Evolutionary conservation across 805 yeast genomes (phyloP), one percentile per base, ranked within the genome.

Genomic region (Starmerella apicola): DNA sequence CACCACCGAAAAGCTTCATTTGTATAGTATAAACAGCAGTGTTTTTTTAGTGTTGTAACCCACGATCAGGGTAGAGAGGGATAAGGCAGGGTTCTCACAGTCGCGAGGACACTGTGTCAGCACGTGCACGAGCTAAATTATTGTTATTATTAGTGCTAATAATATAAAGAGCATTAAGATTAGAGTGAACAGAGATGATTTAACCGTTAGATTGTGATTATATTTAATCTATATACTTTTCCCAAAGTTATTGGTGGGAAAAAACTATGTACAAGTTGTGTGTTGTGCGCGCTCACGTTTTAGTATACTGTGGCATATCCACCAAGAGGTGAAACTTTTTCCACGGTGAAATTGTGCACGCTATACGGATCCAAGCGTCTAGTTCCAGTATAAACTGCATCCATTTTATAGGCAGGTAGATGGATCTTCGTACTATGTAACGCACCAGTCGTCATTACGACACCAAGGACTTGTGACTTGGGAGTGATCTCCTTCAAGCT

Each of bases 1-100:
- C 91, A 1, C 96, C 97, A 0, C 97, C 97, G 55, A 78, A 86
- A 5, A 85, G 59, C 23, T 61, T 38, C 43, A 42, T 43, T 4
- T 18, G 4, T n/a, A n/a, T n/a, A n/a, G n/a, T n/a, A n/a, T n/a
- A n/a, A n/a, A n/a, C n/a, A n/a, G n/a, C n/a, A n/a, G n/a, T n/a
- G n/a, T n/a, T n/a, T n/a, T n/a, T n/a, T n/a, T n/a, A n/a, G n/a
- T n/a, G n/a, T n/a, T n/a, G n/a, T n/a, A n/a, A n/a, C n/a, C n/a
- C n/a, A n/a, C n/a, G n/a, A n/a, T n/a, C n/a, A n/a, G n/a, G n/a
- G n/a, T n/a, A n/a, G n/a, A n/a, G n/a, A n/a, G n/a, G n/a, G n/a
- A n/a, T n/a, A n/a, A n/a, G n/a, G n/a, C n/a, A n/a, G n/a, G n/a
- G n/a, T n/a, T n/a, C n/a, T n/a, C n/a, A n/a, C n/a, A n/a, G n/a